Conservation (phyloP, 352 stramenopile species). For the Pythium pyrilobum region DNA sequence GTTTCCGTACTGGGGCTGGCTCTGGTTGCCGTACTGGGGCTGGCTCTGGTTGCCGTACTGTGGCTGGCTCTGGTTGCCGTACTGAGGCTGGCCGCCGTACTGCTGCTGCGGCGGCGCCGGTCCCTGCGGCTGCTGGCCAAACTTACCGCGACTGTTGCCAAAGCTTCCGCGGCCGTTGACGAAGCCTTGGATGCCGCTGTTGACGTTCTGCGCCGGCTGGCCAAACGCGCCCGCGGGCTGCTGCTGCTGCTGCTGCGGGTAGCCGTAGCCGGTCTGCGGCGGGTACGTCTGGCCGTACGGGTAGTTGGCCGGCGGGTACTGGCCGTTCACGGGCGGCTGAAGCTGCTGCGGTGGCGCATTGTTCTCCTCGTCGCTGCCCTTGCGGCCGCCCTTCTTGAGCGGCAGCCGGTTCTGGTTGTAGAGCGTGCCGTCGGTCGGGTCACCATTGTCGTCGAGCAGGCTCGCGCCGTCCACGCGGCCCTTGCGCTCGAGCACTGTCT, state of each 20-base stretch:
- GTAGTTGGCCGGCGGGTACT: constrained; percentile 36
- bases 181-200: background rate
- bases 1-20: constrained; percentile 17
- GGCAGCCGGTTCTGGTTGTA: constrained; percentile 52
- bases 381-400: constrained; percentile 32
- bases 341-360: constrained; percentile 13
- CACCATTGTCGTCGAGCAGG: constrained; percentile 75
- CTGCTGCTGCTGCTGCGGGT: constrained; percentile 8
- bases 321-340: too few species aligned
- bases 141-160: constrained; percentile 19
- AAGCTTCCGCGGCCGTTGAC: constrained; percentile 2
- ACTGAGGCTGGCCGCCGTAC: background rate
- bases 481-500: constrained; percentile 79
- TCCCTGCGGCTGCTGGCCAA: constrained; percentile 11
- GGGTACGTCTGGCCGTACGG: constrained; percentile 42
- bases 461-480: constrained; percentile 80
- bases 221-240: constrained; percentile 11
- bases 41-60: constrained; percentile 21
- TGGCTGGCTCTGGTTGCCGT: background rate
- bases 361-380: constrained; percentile 59
- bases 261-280: constrained; percentile 19
- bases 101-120: constrained; percentile 12
- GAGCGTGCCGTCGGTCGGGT: constrained; percentile 63
- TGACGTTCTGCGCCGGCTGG: background rate
- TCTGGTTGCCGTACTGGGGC: constrained; percentile 22